A percentile compares a stretch with the other conserved stretches of the same genome.
phyloP scores from a whole-genome alignment of 441 rosid species.

The Erodium trifolium region DNA sequence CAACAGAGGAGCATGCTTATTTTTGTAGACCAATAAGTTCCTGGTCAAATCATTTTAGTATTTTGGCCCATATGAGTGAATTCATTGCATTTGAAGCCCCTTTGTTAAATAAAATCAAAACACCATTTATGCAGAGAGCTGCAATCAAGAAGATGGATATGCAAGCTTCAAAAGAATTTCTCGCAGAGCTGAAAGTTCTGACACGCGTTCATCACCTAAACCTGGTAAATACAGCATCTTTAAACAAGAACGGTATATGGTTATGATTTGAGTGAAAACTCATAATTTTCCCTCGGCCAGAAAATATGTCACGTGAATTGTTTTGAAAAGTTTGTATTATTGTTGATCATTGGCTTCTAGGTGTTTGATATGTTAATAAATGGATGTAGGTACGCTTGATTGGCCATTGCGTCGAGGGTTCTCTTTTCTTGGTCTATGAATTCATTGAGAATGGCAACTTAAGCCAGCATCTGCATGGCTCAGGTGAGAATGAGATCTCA shows the following conservation, averaged over 20 bases:
- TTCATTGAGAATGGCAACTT: slow-evolving; percentile 87
- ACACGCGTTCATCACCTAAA: slow-evolving; percentile 93
- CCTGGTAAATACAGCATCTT: slow-evolving; percentile 42
- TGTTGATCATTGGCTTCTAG: neutral
- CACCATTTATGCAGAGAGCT: slow-evolving; percentile 56
- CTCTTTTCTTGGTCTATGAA: slow-evolving; percentile 84
- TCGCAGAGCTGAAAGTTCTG: slow-evolving; percentile 85
- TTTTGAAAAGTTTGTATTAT: too few relatives aligned
- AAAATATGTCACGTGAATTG: too few relatives aligned
- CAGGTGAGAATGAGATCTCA: slow-evolving; percentile 37
- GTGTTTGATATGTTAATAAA: neutral
- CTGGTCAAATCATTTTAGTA: too few relatives aligned
- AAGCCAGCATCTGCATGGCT: slow-evolving; percentile 76
- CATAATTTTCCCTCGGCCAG: too few relatives aligned
- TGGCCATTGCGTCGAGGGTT: slow-evolving; percentile 93
- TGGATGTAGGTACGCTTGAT: slow-evolving; percentile 67
- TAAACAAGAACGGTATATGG: neutral
- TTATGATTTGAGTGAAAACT: neutral
- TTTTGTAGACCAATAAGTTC: too few relatives aligned
- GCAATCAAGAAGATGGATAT: slow-evolving; percentile 99
- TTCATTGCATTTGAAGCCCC: too few relatives aligned
- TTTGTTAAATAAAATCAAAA: neutral
- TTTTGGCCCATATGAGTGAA: too few relatives aligned
- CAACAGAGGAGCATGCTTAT: too few relatives aligned
- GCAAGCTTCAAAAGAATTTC: slow-evolving; percentile 89